phyloP scores from a whole-genome alignment of 441 rosid species.

The Daphne laureola region DNA sequence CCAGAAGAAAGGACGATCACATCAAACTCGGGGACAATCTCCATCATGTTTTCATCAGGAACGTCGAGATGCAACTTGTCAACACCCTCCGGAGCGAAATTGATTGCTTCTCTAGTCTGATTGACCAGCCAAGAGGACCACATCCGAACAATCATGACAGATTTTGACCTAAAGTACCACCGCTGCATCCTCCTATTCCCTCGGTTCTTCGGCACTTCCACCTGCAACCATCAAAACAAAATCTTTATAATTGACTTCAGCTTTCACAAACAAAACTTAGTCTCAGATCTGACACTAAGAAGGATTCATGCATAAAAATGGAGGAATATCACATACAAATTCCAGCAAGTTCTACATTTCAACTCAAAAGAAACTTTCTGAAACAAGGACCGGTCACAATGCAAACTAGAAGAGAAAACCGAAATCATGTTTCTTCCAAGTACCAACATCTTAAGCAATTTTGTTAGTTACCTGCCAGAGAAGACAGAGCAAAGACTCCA shows the following conservation, averaged over 20 bases:
- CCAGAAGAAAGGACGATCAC: conserved; percentile 87
- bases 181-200: conserved; percentile 87
- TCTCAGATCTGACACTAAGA: conserved; percentile 1
- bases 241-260: not conserved
- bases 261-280: not conserved
- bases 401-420: not conserved
- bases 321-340: not conserved
- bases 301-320: not conserved
- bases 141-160: conserved; percentile 67
- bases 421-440: not conserved
- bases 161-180: conserved; percentile 62
- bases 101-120: conserved; percentile 47
- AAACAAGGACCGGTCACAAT: too few species aligned
- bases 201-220: conserved; percentile 78
- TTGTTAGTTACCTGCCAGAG: conserved; percentile 83
- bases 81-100: conserved; percentile 66
- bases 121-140: conserved; percentile 99
- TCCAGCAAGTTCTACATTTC: too few species aligned
- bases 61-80: conserved; percentile 74
- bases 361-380: too few species aligned
- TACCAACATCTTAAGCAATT: not conserved
- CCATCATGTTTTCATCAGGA: conserved; percentile 70
- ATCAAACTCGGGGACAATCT: conserved; percentile 54
- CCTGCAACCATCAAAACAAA: conserved; percentile 36
- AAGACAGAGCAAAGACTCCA: conserved; percentile 95